Evolutionary conservation across 1,284 basidiomycete species (phyloP), one percentile per base, ranked within the genome.

Genomic region (Kwoniella shivajii): DNA sequence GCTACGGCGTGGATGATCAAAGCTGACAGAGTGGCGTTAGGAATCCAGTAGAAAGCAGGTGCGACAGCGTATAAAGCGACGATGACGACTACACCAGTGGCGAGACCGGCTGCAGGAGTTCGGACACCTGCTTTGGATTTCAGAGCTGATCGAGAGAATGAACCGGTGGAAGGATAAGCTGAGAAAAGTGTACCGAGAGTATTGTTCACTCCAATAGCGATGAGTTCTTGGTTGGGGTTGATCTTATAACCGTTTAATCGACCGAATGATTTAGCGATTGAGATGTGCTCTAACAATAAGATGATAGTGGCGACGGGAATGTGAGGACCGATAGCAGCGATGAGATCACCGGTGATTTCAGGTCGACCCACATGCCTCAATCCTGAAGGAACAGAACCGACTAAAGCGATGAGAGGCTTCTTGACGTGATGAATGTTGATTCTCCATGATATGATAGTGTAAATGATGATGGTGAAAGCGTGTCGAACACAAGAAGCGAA

Each of bases 201-300:
- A 68, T 79, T 79, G 72, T 77, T 79, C n/a, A 98, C 92, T 39
- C 96, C 95, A 64, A 99, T 98, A 38, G 96, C 95, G 67, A 98
- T 89, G 50, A 98, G 84, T 77, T 98, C 95, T 77, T 98, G 95
- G 79, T 93, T 94, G 16, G 95, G 93, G 72, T 97, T 88, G 77
- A 99, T 98, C 78, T 92, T 97, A 83, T 99, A 99, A 34, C 88
- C 88, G 77, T 99, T 98, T 62, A 97, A 78, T 59, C 95, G 87
- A 60, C 96, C 95, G 75, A 99, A 99, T 0, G 93, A 90, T 78
- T 92, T 93, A 27, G 90, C 86, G 67, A 98, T 99, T 45, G 94
- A 89, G 63, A 99, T 97, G 80, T 99, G 96, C 77, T 99, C 95
- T 49, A 99, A 84, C 14, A 99, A 82, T 41, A 99, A 83, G 66